These are phyloP conservation scores for Agaricus sinodeliciosus DNA, from an alignment of 768 basidiomycete species.

Conservation along the genomic window DNA sequence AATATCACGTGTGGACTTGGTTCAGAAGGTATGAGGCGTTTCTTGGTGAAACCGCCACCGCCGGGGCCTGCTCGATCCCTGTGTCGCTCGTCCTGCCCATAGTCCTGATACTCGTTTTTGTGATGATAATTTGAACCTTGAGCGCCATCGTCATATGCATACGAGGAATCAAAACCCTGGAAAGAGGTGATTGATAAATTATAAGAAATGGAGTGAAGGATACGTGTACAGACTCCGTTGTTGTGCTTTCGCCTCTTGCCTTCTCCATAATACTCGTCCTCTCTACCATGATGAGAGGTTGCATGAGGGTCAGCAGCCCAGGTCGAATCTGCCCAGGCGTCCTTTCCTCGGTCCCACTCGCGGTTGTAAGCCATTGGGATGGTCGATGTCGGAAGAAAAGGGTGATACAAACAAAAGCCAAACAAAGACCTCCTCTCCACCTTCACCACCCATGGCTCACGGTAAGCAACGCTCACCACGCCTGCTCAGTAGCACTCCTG, in stretches of 20 bases:
- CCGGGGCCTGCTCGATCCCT: slow-evolving; percentile 26
- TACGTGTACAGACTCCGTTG: slow-evolving; percentile 49
- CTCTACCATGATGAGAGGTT: slow-evolving; percentile 50
- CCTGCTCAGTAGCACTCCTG: slow-evolving; percentile 11
- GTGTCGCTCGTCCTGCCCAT: slow-evolving; percentile 43
- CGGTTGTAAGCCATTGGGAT: slow-evolving; percentile 67
- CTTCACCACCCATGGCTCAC: slow-evolving; percentile 42
- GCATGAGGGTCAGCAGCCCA: slow-evolving; percentile 27
- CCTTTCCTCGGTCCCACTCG: slow-evolving; percentile 84
- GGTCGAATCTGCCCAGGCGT: slow-evolving; percentile 48
- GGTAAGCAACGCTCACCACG: slow-evolving; percentile 29
- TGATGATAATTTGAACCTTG: slow-evolving; percentile 21
- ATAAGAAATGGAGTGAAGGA: not conserved
- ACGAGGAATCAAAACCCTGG: slow-evolving; percentile 11
- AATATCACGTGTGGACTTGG: slow-evolving; percentile 93
- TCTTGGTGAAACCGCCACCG: slow-evolving; percentile 47
- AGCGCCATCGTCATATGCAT: slow-evolving; percentile 11
- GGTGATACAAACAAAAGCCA: slow-evolving; percentile 30
- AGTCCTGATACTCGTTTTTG: slow-evolving; percentile 37
- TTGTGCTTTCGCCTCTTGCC: slow-evolving; percentile 78
- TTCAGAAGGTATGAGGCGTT: slow-evolving; percentile 77
- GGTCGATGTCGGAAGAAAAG: slow-evolving; percentile 24
- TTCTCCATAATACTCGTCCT: slow-evolving; percentile 63
- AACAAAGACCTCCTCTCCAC: slow-evolving; percentile 25
- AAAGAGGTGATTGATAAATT: slow-evolving; percentile 36